Evolutionary conservation across 345 rosid genomes (phyloP).

Genomic region (Salix udensis): DNA sequence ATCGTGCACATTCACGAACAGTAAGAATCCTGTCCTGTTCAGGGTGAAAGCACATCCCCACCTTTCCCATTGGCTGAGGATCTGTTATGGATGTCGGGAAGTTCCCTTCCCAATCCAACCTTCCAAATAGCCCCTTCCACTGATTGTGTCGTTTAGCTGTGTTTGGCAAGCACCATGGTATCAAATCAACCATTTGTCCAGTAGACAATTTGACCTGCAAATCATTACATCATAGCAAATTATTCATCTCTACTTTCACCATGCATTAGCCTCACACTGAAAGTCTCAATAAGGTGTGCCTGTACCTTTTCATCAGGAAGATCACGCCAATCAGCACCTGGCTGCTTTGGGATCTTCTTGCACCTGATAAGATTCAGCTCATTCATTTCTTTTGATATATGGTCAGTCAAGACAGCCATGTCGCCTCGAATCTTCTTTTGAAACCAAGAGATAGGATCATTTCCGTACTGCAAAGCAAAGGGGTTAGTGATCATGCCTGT

Average conservation of each 20-base stretch:
- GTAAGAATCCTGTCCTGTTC: slow-evolving; percentile 81
- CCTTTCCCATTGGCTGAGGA: slow-evolving; percentile 93
- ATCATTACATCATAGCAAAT: background rate
- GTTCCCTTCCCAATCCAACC: slow-evolving; percentile 90
- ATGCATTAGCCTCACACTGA: background rate
- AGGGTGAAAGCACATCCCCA: slow-evolving; percentile 94
- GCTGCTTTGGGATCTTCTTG: slow-evolving; percentile 65
- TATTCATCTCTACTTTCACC: background rate
- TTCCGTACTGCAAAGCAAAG: slow-evolving; percentile 43
- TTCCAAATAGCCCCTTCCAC: slow-evolving; percentile 89
- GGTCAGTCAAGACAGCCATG: slow-evolving; percentile 52
- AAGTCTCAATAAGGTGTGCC: background rate
- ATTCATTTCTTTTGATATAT: slow-evolving; percentile 75
- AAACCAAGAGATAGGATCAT: slow-evolving; percentile 72
- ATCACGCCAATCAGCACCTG: slow-evolving; percentile 93
- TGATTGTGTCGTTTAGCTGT: slow-evolving; percentile 70
- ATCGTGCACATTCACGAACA: slow-evolving; percentile 86
- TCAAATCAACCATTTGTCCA: slow-evolving; percentile 60
- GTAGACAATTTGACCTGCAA: slow-evolving; percentile 56
- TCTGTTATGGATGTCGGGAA: slow-evolving; percentile 86
- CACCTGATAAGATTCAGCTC: slow-evolving; percentile 74
- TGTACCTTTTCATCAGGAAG: slow-evolving; percentile 72
- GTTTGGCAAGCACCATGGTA: slow-evolving; percentile 81
- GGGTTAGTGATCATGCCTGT: background rate
- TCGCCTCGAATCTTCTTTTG: slow-evolving; percentile 68